Evolutionary conservation across 495 filamentous ascomycete species (phyloP).

Genomic region (Halenospora varia): DNA sequence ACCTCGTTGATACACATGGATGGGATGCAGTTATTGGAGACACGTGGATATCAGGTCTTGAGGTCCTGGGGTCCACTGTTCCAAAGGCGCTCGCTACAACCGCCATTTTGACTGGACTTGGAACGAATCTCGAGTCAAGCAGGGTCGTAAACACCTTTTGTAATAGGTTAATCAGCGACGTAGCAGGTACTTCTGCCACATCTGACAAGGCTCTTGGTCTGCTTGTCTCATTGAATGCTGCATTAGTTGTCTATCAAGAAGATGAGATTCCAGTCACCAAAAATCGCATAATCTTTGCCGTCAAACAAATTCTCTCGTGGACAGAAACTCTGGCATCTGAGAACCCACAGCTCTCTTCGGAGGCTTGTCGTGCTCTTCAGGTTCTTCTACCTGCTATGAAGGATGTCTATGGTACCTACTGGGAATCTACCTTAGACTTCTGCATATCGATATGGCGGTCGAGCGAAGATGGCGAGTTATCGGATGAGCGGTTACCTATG

Average conservation of each 20-base stretch:
- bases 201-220: slow-evolving; percentile 34
- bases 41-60: slow-evolving; percentile 34
- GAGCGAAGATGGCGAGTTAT: slow-evolving; percentile 16
- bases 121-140: slow-evolving; percentile 40
- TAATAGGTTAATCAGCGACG: slow-evolving; percentile 51
- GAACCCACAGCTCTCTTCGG: slow-evolving; percentile 48
- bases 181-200: slow-evolving; percentile 36
- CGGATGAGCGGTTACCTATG: slow-evolving; percentile 51
- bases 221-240: slow-evolving; percentile 42
- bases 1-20: slow-evolving; percentile 33
- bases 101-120: slow-evolving; percentile 51
- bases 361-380: slow-evolving; percentile 58
- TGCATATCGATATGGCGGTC: slow-evolving; percentile 52
- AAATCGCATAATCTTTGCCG: slow-evolving; percentile 76
- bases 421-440: slow-evolving; percentile 62
- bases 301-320: slow-evolving; percentile 73
- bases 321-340: slow-evolving; percentile 39
- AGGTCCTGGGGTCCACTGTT: slow-evolving; percentile 35
- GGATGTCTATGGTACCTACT: slow-evolving; percentile 81
- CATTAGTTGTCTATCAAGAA: slow-evolving; percentile 38
- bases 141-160: slow-evolving; percentile 42
- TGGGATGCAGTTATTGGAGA: slow-evolving; percentile 34
- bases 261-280: slow-evolving; percentile 57
- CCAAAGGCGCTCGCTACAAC: slow-evolving; percentile 42
- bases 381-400: slow-evolving; percentile 65